Conservation (phyloP, 2,329 filamentous ascomycete species). For the Tolypocladium nubicola region DNA sequence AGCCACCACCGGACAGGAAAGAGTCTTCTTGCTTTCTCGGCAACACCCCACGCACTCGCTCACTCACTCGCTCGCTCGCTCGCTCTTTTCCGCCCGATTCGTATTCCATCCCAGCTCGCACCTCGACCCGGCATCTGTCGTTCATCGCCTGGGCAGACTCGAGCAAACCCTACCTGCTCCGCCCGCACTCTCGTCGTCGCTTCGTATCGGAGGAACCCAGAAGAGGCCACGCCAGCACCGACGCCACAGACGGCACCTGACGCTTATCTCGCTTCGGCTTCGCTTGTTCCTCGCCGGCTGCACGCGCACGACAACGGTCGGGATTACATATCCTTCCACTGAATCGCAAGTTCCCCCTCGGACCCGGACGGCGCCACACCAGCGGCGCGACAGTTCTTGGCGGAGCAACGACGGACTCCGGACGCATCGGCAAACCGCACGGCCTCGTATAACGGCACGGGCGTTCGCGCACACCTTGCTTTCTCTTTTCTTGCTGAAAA, state of each 20-base stretch:
- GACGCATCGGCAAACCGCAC: background rate
- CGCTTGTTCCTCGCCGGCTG: background rate
- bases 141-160: no score
- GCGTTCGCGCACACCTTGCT: background rate
- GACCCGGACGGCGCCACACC: slow-evolving; percentile 1
- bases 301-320: background rate
- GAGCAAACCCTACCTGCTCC: background rate
- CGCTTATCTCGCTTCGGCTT: background rate
- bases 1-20: background rate
- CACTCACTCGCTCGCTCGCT: background rate
- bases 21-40: background rate
- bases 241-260: background rate
- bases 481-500: background rate
- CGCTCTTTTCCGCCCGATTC: background rate
- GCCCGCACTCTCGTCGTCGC: background rate
- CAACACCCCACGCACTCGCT: background rate
- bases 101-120: background rate
- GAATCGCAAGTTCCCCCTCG: slow-evolving; percentile 5
- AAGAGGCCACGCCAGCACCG: background rate
- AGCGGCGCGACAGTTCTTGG: background rate
- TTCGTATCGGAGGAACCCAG: background rate
- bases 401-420: background rate
- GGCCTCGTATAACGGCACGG: background rate
- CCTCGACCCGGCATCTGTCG: background rate
- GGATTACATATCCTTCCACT: slow-evolving; percentile 4